A percentile compares a stretch with the other conserved stretches of the same genome.
These are phyloP conservation scores for Paradendryphiella salina DNA, from an alignment of 2,329 filamentous ascomycete species.

Conservation along the genomic window DNA sequence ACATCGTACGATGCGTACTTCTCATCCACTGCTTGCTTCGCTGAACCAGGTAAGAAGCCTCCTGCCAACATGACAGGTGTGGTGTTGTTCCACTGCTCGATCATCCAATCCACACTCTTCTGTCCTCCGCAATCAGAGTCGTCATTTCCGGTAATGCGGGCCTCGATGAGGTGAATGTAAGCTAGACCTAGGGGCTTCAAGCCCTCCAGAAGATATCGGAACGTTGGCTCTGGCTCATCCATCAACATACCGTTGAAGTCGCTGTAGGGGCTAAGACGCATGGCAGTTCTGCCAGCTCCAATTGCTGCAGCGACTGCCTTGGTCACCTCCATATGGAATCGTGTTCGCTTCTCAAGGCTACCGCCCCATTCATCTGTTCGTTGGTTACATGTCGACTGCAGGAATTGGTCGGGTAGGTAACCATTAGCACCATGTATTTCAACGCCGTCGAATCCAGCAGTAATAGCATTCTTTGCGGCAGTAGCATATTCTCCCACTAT, in stretches of 20 bases:
- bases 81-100: constrained; percentile 8
- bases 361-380: constrained; percentile 56
- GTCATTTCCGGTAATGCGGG: constrained; percentile 15
- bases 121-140: constrained; percentile 18
- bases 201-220: not conserved
- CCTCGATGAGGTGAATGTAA: constrained; percentile 10
- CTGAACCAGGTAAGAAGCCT: constrained; percentile 45
- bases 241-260: constrained; percentile 67
- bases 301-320: constrained; percentile 54
- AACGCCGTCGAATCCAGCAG: constrained; percentile 63
- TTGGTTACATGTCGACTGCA: constrained; percentile 60
- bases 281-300: constrained; percentile 58
- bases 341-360: constrained; percentile 54
- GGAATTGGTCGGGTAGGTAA: constrained; percentile 68
- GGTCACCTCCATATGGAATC: constrained; percentile 58
- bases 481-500: constrained; percentile 43
- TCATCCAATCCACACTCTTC: constrained; percentile 19
- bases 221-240: constrained; percentile 50
- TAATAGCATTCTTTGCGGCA: constrained; percentile 51
- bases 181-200: constrained; percentile 1
- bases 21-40: constrained; percentile 37
- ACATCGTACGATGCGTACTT: constrained; percentile 41
- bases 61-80: constrained; percentile 45
- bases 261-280: constrained; percentile 64
- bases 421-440: constrained; percentile 63